A percentile compares a stretch with the other conserved stretches of the same genome.
Evolutionary conservation across 2,329 filamentous ascomycete species (phyloP).

Genomic region (Cordyceps farinosa): DNA sequence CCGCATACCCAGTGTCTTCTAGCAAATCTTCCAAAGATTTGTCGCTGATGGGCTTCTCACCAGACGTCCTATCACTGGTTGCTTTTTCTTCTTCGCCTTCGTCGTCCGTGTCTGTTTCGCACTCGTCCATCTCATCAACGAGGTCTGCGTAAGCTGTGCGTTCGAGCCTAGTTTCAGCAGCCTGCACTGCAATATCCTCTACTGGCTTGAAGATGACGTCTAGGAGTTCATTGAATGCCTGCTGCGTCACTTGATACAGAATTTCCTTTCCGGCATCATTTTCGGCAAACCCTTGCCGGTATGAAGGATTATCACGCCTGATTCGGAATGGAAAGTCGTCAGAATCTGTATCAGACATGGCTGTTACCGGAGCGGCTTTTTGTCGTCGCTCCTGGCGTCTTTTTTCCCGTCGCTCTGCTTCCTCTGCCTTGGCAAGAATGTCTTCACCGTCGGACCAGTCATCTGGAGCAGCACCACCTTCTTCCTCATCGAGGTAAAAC

Average conservation of each 20-base stretch:
- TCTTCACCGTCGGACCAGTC: constrained; percentile 63
- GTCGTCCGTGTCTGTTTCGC: constrained; percentile 18
- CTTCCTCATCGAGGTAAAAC: constrained; percentile 84
- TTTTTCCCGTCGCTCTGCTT: constrained; percentile 9
- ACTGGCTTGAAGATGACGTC: constrained; percentile 79
- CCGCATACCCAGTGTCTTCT: constrained; percentile 42
- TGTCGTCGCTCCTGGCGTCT: neutral
- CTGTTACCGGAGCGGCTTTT: neutral
- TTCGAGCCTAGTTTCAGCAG: constrained; percentile 57
- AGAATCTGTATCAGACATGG: neutral
- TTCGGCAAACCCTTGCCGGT: constrained; percentile 57
- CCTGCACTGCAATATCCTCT: constrained; percentile 71
- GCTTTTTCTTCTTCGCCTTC: constrained; percentile 28
- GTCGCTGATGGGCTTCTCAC: constrained; percentile 14
- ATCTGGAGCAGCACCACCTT: constrained; percentile 63
- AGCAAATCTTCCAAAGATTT: constrained; percentile 38
- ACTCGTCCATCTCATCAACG: constrained; percentile 39
- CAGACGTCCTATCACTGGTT: neutral
- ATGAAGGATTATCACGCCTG: neutral
- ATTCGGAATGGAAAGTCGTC: constrained; percentile 61
- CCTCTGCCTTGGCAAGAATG: constrained; percentile 38
- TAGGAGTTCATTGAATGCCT: constrained; percentile 86
- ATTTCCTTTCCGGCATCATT: constrained; percentile 83
- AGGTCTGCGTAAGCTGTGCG: constrained; percentile 55
- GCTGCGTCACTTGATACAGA: constrained; percentile 85